Evolutionary conservation across 2,329 filamentous ascomycete species (phyloP).

Genomic region (Aspergillus sp.): DNA sequence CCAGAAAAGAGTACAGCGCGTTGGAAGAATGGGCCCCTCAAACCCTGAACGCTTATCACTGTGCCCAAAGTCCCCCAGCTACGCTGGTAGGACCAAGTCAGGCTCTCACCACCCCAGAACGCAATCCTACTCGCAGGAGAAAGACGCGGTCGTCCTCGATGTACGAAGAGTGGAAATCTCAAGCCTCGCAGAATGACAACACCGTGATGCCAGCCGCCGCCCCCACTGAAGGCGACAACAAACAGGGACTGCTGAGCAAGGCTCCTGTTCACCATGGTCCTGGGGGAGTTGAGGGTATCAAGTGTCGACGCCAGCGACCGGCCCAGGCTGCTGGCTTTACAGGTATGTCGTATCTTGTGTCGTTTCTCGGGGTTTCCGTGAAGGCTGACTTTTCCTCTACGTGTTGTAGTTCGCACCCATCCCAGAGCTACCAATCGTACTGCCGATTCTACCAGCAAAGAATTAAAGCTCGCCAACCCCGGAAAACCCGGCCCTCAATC

Average conservation of each 20-base stretch:
- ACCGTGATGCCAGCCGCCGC: neutral
- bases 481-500: neutral
- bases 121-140: neutral
- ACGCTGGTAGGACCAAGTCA: neutral
- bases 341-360: neutral
- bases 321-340: neutral
- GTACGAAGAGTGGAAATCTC: constrained; percentile 20
- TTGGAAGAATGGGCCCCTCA: constrained; percentile 17
- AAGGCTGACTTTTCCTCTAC: neutral
- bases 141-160: constrained; percentile 10
- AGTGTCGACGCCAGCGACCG: neutral
- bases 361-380: neutral
- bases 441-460: neutral
- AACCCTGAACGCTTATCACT: constrained; percentile 8
- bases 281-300: neutral
- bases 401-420: neutral
- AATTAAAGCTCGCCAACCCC: neutral
- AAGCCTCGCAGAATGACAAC: constrained; percentile 1
- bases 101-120: neutral
- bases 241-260: neutral
- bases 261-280: neutral
- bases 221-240: neutral
- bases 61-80: neutral
- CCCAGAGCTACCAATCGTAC: neutral
- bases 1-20: constrained; percentile 9